These are phyloP conservation scores for Centrapalus pauciflorus DNA, from an alignment of 129 eudicot species.

Conservation along the genomic window DNA sequence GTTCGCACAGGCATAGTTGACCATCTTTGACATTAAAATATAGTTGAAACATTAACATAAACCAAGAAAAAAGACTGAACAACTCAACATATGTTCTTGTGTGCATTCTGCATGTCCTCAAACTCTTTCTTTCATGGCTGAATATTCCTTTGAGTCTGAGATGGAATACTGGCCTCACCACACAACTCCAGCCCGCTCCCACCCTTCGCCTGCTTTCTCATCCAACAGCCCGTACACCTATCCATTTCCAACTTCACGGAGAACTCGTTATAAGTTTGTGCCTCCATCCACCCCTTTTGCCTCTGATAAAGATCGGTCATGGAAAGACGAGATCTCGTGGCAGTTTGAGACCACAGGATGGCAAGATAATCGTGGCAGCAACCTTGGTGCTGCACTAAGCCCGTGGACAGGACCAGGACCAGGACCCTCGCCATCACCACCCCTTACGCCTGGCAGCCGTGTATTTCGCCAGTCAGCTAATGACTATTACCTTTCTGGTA, in stretches of 20 bases:
- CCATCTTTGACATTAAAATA: constrained; percentile 4
- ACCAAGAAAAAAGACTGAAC: constrained; percentile 22
- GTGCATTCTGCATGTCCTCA: constrained; percentile 20
- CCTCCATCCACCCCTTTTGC: constrained; percentile 68
- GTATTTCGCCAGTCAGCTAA: constrained; percentile 59
- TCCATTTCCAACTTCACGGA: constrained; percentile 28
- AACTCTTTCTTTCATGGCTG: constrained; percentile 35
- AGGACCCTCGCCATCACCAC: constrained; percentile 20
- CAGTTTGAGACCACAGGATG: constrained; percentile 47
- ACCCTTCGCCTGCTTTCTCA: constrained; percentile 33
- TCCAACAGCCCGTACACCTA: constrained; percentile 35
- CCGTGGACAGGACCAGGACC: constrained; percentile 49
- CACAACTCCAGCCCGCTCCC: constrained; percentile 33
- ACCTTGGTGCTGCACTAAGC: constrained; percentile 61
- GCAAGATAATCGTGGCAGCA: constrained; percentile 36
- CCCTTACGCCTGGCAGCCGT: constrained; percentile 20
- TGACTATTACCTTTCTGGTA: constrained; percentile 50
- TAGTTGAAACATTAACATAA: constrained; percentile 3
- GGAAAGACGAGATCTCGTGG: constrained; percentile 79
- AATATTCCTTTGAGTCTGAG: constrained; percentile 31
- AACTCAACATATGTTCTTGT: constrained; percentile 14
- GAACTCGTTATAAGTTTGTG: constrained; percentile 28
- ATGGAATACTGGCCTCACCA: constrained; percentile 25
- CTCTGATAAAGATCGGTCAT: constrained; percentile 57
- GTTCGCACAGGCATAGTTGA: constrained; percentile 7